Evolutionary conservation across 2,329 filamentous ascomycete genomes (phyloP).

Genomic region (Monosporascus sp.): DNA sequence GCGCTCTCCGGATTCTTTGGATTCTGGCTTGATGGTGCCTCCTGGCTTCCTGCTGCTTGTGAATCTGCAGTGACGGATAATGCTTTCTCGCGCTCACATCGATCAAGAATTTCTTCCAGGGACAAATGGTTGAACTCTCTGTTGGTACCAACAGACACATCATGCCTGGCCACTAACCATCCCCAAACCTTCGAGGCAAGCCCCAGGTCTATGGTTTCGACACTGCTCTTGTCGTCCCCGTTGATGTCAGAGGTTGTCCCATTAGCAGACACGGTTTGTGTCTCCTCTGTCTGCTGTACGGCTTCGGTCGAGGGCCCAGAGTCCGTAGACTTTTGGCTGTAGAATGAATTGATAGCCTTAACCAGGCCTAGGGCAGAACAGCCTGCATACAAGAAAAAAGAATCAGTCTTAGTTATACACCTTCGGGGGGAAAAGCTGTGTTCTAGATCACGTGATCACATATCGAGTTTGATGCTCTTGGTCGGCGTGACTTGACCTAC

Average conservation of each 20-base stretch:
- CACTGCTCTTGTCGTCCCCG: not conserved
- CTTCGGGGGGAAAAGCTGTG: not conserved
- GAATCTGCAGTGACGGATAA: not conserved
- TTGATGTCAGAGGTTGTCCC: constrained; percentile 1
- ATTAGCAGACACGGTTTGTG: not conserved
- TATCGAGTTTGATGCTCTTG: not conserved
- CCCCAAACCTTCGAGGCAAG: constrained; percentile 36
- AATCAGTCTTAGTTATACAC: not conserved
- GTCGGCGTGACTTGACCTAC: constrained; percentile 23
- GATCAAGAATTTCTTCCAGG: constrained; percentile 33
- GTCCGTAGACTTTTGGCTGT: not conserved
- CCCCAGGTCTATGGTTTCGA: constrained; percentile 20
- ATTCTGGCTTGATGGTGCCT: constrained; percentile 1
- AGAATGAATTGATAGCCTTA: constrained; percentile 21
- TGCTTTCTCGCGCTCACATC: constrained; percentile 27
- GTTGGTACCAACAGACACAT: constrained; percentile 33
- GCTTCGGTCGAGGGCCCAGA: not conserved
- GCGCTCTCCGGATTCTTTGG: not conserved
- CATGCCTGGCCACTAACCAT: constrained; percentile 33
- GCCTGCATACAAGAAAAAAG: constrained; percentile 12
- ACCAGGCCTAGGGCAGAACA: constrained; percentile 21
- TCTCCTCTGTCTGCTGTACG: not conserved
- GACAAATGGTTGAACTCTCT: constrained; percentile 31
- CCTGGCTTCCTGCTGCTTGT: constrained; percentile 1
- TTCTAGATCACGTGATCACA: not conserved